Base-by-base conservation (phyloP, 805 yeast species). In the Pichia exigua region DNA sequence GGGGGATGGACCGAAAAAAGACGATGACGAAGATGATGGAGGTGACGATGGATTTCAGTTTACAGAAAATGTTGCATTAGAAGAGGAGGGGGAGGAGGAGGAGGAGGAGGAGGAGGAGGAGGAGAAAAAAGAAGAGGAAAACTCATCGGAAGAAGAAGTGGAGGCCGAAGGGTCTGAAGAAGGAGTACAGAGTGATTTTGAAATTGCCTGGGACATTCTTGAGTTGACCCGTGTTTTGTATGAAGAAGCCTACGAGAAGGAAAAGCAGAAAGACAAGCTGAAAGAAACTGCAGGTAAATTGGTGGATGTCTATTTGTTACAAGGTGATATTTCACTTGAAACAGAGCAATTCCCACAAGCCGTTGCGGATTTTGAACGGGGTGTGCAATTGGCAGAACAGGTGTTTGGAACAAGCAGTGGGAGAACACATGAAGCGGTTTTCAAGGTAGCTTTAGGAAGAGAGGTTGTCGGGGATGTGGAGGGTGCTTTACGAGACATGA, bases 311-410 rank as follows among this genome's bases (percentile, higher is more conserved):
- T 85, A 82, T 63, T 91, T 86, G 61, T 67, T 91, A 12, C 72
- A 90, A 18, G 98, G 98, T 32, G 97, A 92, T 63, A 85, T 91
- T 11, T 84, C 96, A 0, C 72, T 91, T 44, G 99, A 92, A 63
- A 79, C 94, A 2, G 97, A 92, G 60, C 87, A 88, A 66, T 90
- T 90, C 65, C 68, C 73, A 17, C 95, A 88, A 65, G 87, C 97
- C 0, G 77, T 84, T 0, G 70, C 70, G 20, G 96, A 91, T 65
- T 79, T 89, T 52, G 70, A 73, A 45, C 68, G 77, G 20, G 73
- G 88, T 42, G 72, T 87, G 35, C 68, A 76, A 28, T 67, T 83
- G 44, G 76, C 87, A 63, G 61, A 69, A 47, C 68, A 78, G 51
- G 62, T 86, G 13, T 83, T 74, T 59, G 75, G 76, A 2, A 65